Evolutionary conservation across 2,329 filamentous ascomycete species (phyloP).

Genomic region (Apiospora hydei): DNA sequence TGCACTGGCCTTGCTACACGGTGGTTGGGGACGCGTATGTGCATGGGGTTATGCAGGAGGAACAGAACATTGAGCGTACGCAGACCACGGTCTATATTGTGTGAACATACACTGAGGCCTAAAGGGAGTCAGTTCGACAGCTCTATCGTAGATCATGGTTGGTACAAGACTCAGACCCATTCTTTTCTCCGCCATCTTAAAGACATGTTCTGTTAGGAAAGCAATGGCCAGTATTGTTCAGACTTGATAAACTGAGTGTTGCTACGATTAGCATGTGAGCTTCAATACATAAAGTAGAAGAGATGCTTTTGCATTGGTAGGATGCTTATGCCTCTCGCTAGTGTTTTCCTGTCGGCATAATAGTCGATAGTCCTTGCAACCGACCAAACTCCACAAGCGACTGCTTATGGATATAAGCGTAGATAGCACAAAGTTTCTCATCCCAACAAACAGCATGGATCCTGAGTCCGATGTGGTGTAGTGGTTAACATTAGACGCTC

Average conservation of each 20-base stretch:
- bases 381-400: background rate
- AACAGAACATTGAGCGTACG: background rate
- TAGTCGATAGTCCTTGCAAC: background rate
- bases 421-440: background rate
- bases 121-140: too few relatives aligned
- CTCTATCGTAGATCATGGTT: too few relatives aligned
- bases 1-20: constrained; percentile 24
- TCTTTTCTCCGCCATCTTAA: too few relatives aligned
- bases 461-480: constrained; percentile 44
- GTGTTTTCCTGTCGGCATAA: too few relatives aligned
- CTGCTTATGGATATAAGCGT: background rate
- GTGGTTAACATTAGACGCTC: constrained; percentile 47
- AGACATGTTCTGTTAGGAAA: too few relatives aligned
- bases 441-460: too few relatives aligned
- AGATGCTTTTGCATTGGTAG: too few relatives aligned
- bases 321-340: background rate
- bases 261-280: too few relatives aligned
- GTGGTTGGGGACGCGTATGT: constrained; percentile 33
- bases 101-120: background rate
- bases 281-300: too few relatives aligned
- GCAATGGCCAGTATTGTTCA: too few relatives aligned
- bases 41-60: constrained; percentile 30
- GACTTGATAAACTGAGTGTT: too few relatives aligned
- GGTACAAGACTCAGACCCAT: too few relatives aligned
- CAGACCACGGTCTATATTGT: background rate